Evolutionary conservation across 129 eudicot genomes (phyloP).

Genomic region (Heracleum sosnowskyi): DNA sequence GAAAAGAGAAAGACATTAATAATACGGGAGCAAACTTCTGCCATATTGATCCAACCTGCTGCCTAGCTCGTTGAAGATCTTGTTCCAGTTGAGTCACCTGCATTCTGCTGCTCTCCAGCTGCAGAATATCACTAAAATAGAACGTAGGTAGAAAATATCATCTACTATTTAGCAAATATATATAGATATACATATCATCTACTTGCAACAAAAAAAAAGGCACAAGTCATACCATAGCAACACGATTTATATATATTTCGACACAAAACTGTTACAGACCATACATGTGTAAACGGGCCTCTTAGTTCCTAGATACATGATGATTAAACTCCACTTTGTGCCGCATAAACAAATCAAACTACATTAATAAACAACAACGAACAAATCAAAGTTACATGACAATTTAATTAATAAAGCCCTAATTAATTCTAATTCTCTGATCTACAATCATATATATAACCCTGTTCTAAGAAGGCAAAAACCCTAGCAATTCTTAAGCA

Average conservation of each 20-base stretch:
- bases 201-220: not conserved
- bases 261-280: not conserved
- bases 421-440: no score
- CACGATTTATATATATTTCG: not conserved
- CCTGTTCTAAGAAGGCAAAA: no score
- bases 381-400: no score
- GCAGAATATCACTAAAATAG: slow-evolving; percentile 67
- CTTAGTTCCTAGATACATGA: not conserved
- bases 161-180: no score
- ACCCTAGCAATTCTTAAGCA: no score
- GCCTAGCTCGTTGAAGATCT: slow-evolving; percentile 97
- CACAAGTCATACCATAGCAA: not conserved
- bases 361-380: no score
- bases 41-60: slow-evolving; percentile 61
- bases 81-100: slow-evolving; percentile 93
- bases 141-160: not conserved
- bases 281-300: not conserved
- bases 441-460: no score
- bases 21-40: slow-evolving; percentile 9
- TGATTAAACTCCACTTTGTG: no score
- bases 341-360: no score
- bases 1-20: slow-evolving; percentile 17
- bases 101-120: slow-evolving; percentile 94
- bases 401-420: no score
- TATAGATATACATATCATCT: no score